These are phyloP conservation scores for Dactylella cylindrospora DNA, from an alignment of 2,329 filamentous ascomycete species.

Conservation along the genomic window DNA sequence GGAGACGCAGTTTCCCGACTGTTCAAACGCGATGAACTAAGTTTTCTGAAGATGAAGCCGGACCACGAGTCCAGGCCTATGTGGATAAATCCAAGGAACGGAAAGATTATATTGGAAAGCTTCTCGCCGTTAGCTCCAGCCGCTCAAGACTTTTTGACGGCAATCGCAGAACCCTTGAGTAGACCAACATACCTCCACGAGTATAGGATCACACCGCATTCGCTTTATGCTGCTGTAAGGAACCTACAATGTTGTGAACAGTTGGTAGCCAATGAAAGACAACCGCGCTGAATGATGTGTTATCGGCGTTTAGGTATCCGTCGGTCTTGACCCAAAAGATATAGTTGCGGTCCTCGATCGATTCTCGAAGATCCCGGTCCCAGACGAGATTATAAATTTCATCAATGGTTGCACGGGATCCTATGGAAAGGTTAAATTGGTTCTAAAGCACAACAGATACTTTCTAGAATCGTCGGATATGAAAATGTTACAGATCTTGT, in stretches of 20 bases:
- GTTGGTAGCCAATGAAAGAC: too few species aligned
- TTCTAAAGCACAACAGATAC: constrained; percentile 90
- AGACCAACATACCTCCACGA: constrained; percentile 90
- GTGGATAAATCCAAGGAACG: constrained; percentile 87
- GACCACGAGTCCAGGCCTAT: constrained; percentile 88
- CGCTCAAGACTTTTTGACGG: constrained; percentile 92
- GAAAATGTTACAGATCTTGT: constrained; percentile 78
- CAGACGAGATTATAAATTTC: constrained; percentile 75
- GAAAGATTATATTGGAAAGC: constrained; percentile 87
- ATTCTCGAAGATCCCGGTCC: constrained; percentile 84
- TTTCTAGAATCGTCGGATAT: constrained; percentile 91
- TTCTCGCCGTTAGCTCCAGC: constrained; percentile 84
- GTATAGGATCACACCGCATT: constrained; percentile 87
- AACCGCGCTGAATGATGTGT: too few species aligned
- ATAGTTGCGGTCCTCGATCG: constrained; percentile 86
- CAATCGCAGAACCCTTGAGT: constrained; percentile 89
- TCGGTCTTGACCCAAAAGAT: constrained; percentile 84
- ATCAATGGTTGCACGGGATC: constrained; percentile 81
- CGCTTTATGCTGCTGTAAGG: constrained; percentile 77
- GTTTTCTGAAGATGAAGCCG: constrained; percentile 76
- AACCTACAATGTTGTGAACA: too few species aligned
- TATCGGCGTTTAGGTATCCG: constrained; percentile 68
- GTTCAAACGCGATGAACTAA: constrained; percentile 72
- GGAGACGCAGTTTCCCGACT: constrained; percentile 60
- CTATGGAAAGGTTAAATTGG: constrained; percentile 93